Conservation (phyloP, 106 monocot genomes). For the Acanthochlamys bracteata region DNA sequence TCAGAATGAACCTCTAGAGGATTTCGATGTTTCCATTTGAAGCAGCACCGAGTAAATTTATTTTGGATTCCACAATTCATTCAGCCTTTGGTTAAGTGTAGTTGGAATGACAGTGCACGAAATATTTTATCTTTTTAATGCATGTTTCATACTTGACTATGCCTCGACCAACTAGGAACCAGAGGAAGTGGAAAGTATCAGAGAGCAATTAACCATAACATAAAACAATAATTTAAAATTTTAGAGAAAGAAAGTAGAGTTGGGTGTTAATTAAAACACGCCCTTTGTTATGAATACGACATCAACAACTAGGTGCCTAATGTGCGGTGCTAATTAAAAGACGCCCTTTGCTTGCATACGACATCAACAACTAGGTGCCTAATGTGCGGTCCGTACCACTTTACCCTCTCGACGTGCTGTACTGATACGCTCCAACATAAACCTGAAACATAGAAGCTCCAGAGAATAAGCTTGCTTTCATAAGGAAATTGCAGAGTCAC, state of each 20-base stretch:
- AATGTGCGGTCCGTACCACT: constrained; percentile 88
- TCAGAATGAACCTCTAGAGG: constrained; percentile 7
- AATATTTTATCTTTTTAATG: constrained; percentile 5
- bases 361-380: constrained; percentile 75
- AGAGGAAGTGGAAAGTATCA: constrained; percentile 1
- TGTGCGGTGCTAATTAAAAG: constrained; percentile 8
- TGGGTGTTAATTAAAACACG: background rate
- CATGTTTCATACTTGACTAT: background rate
- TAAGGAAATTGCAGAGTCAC: background rate
- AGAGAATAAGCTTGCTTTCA: too few species aligned
- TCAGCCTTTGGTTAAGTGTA: constrained; percentile 1
- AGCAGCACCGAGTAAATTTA: constrained; percentile 12
- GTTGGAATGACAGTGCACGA: background rate
- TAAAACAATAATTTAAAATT: background rate
- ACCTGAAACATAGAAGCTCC: constrained; percentile 25
- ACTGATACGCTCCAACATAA: constrained; percentile 66
- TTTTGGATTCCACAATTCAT: constrained; percentile 3
- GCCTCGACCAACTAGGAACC: background rate
- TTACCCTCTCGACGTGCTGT: constrained; percentile 73
- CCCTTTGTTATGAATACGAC: constrained; percentile 20
- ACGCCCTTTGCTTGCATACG: constrained; percentile 21
- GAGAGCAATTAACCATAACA: constrained; percentile 10
- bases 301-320: constrained; percentile 82
- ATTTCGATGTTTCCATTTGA: constrained; percentile 11
- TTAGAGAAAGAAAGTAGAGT: background rate